phyloP scores from a whole-genome alignment of 257 asterid species.

The Oldenlandia corymbosa region DNA sequence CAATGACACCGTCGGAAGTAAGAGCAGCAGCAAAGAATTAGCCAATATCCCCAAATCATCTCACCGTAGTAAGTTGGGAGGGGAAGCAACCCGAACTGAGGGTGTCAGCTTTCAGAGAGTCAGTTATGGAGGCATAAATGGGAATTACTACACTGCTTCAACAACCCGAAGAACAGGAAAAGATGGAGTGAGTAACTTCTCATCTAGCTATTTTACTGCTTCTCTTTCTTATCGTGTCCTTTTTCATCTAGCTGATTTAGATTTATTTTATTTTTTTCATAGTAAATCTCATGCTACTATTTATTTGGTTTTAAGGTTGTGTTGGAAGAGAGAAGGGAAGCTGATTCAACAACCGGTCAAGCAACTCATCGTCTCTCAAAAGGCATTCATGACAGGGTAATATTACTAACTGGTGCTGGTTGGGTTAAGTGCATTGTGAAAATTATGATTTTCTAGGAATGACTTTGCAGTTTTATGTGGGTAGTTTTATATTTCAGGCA shows the following conservation, averaged over 20 bases:
- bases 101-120: conserved; percentile 61
- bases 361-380: conserved; percentile 76
- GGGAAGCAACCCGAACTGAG: conserved; percentile 19
- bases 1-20: conserved; percentile 17
- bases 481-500: not conserved
- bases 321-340: conserved; percentile 68
- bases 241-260: too few relatives aligned
- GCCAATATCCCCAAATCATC: conserved; percentile 1
- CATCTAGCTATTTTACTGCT: too few relatives aligned
- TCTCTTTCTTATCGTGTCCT: too few relatives aligned
- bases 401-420: not conserved
- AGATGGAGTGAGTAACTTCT: conserved; percentile 51
- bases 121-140: conserved; percentile 71
- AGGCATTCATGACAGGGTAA: conserved; percentile 81
- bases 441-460: not conserved
- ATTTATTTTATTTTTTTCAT: not conserved
- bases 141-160: conserved; percentile 63
- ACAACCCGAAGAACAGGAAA: conserved; percentile 45
- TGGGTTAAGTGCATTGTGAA: not conserved
- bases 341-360: conserved; percentile 72
- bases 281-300: not conserved
- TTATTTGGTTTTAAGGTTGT: conserved; percentile 36
- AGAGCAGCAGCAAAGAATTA: conserved; percentile 18
- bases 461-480: not conserved
- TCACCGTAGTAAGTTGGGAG: conserved; percentile 20